These are phyloP conservation scores for Ceratocystis harringtonii DNA, from an alignment of 2,329 filamentous ascomycete species.

Conservation along the genomic window DNA sequence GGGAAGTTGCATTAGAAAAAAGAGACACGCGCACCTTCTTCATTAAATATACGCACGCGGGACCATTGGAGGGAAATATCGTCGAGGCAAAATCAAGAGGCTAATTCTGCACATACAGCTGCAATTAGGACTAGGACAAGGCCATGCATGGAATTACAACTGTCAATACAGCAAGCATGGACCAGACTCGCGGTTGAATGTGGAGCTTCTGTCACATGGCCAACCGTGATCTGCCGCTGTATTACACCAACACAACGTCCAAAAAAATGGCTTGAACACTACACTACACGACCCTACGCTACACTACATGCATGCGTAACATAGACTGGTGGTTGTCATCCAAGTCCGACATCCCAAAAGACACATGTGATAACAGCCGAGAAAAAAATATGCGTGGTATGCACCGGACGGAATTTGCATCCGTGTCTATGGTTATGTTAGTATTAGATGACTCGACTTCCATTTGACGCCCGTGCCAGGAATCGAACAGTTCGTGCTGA, in stretches of 20 bases:
- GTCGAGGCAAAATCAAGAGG: background rate
- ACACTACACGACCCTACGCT: too few relatives aligned
- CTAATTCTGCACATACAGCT: too few relatives aligned
- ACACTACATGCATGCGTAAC: background rate
- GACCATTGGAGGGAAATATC: background rate
- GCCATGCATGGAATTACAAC: too few relatives aligned
- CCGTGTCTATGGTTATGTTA: constrained; percentile 7
- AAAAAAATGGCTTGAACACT: background rate
- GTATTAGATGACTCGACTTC: background rate
- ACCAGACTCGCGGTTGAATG: background rate
- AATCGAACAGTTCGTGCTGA: background rate
- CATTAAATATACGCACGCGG: background rate
- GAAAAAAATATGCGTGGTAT: background rate
- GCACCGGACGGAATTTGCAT: constrained; percentile 11
- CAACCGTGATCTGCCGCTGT: background rate
- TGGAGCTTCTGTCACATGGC: constrained; percentile 1
- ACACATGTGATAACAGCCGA: background rate
- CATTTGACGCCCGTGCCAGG: background rate
- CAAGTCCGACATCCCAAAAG: background rate
- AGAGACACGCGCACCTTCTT: background rate
- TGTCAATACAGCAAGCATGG: background rate
- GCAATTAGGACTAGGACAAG: too few relatives aligned
- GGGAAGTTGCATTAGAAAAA: background rate
- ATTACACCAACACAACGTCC: background rate
- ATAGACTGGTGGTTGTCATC: background rate